Evolutionary conservation across 2,329 filamentous ascomycete genomes (phyloP), one percentile per base, ranked within the genome.

Genomic region (Davidsoniella virescens): DNA sequence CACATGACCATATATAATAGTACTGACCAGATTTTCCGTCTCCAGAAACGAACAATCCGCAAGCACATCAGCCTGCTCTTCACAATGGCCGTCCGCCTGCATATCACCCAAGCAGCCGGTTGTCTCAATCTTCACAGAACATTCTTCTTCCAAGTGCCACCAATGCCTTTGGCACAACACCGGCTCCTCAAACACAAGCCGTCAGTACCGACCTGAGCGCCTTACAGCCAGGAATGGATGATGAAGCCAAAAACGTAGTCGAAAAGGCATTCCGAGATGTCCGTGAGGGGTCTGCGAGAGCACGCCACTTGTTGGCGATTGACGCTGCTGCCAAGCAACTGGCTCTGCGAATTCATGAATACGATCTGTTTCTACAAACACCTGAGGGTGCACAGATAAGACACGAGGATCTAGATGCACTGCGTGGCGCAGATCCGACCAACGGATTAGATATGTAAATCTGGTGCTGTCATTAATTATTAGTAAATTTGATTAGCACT

Each of bases 321-420:
- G 72, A 78, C 55, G 64, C 69, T 41, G 67, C 71, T 2, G 72
- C 74, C 10, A 68, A 70, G 58, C 71, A 76, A 60, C 65, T 78
- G 29, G 73, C 71, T 5, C 64, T 73, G 56, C 67, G 70, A 25
- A 68, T 76, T 42, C 64, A 67, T 17, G 67, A 73, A 54, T 75
- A 71, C 55, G 69, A 74, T 53, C 71, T 73, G 44, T 65, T 63
- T 23, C 51, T 61, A 12, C 52, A 54, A 7, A 58, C 57, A 14
- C 57, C 59, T 44, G 52, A 50, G 36, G 38, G 36, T 8, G 29
- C 29, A 33, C 29, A 33, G 29, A 33, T 33, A 33, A 33, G 29
- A 33, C 29, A 33, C 29, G 29, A 33, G 10, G 29, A 33, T 33
- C 29, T 33, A 6, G 29, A 33, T 33, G 29, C 9, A 12, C 29